These are phyloP conservation scores for Desmodesmus armatus DNA, from an alignment of 139 green algal genomes.

Conservation along the genomic window DNA sequence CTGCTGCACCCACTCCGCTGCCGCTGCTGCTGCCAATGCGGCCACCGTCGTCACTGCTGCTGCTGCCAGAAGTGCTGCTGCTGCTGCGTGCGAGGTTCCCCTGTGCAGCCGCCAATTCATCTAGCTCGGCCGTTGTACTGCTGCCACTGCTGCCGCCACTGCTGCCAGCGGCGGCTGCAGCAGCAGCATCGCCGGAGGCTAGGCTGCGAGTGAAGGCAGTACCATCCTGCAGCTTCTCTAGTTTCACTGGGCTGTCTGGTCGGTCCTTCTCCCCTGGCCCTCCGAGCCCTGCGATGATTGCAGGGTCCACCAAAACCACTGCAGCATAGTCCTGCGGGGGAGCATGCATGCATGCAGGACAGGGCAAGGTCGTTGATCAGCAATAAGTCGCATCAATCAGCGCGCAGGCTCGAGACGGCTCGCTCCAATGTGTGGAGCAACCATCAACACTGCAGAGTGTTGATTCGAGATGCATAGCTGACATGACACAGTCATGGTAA, in stretches of 20 bases:
- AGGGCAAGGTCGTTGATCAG: too few species aligned
- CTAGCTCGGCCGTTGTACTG: background rate
- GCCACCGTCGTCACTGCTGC: background rate
- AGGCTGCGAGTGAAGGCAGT: conserved; percentile 17
- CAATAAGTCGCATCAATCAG: too few species aligned
- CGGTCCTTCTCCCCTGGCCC: background rate
- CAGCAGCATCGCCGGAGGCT: conserved; percentile 17
- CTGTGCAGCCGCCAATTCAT: conserved; percentile 8
- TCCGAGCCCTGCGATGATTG: conserved; percentile 70
- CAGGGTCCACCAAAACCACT: conserved; percentile 86
- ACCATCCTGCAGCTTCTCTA: conserved; percentile 43
- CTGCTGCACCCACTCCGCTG: background rate
- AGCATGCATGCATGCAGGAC: too few species aligned
- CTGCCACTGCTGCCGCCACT: conserved; percentile 14
- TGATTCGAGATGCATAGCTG: too few species aligned
- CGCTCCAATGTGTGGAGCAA: too few species aligned
- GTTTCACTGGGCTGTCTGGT: background rate
- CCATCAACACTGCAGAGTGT: too few species aligned
- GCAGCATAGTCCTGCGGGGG: conserved; percentile 55
- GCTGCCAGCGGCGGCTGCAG: conserved; percentile 19
- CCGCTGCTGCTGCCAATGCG: background rate
- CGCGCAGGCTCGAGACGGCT: too few species aligned
- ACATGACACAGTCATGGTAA: too few species aligned
- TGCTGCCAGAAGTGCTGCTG: background rate
- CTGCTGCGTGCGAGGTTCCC: conserved; percentile 29